Evolutionary conservation across 2,329 filamentous ascomycete genomes (phyloP).

Genomic region (Claviceps africana): DNA sequence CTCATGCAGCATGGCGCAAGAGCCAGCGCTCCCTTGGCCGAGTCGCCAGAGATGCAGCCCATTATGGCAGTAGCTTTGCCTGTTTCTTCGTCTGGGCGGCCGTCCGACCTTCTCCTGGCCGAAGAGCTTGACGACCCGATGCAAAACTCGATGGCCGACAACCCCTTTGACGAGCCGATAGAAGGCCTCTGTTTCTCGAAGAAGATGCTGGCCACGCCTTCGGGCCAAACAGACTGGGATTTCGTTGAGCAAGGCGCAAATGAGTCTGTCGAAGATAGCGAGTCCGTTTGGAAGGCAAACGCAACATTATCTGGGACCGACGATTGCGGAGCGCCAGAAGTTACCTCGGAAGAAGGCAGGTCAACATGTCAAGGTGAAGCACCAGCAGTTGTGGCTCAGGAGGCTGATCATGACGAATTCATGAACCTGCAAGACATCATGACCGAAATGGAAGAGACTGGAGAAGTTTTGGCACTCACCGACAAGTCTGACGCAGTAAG

Average conservation of each 20-base stretch:
- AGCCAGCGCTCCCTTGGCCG: slow-evolving; percentile 10
- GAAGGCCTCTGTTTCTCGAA: slow-evolving; percentile 28
- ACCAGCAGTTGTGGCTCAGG: background rate
- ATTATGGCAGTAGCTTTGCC: slow-evolving; percentile 20
- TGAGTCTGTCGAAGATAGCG: background rate
- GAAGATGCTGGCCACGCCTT: slow-evolving; percentile 30
- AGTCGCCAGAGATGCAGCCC: slow-evolving; percentile 23
- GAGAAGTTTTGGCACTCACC: background rate
- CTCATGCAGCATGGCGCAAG: slow-evolving; percentile 15
- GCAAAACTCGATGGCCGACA: slow-evolving; percentile 13
- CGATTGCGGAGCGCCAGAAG: background rate
- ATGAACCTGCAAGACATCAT: background rate
- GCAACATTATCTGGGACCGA: background rate
- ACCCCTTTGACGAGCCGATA: slow-evolving; percentile 21
- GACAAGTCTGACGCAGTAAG: background rate
- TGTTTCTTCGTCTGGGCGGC: slow-evolving; percentile 12
- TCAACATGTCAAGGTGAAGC: background rate
- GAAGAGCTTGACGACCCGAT: slow-evolving; percentile 16
- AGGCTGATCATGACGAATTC: background rate
- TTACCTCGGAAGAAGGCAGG: background rate
- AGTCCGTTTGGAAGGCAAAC: background rate
- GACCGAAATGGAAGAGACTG: background rate
- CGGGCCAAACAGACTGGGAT: slow-evolving; percentile 27
- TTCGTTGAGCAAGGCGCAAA: slow-evolving; percentile 16
- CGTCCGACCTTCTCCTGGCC: slow-evolving; percentile 24